These are phyloP conservation scores for Blastomyces gilchristii DNA, from an alignment of 2,329 filamentous ascomycete genomes.

Conservation along the genomic window DNA sequence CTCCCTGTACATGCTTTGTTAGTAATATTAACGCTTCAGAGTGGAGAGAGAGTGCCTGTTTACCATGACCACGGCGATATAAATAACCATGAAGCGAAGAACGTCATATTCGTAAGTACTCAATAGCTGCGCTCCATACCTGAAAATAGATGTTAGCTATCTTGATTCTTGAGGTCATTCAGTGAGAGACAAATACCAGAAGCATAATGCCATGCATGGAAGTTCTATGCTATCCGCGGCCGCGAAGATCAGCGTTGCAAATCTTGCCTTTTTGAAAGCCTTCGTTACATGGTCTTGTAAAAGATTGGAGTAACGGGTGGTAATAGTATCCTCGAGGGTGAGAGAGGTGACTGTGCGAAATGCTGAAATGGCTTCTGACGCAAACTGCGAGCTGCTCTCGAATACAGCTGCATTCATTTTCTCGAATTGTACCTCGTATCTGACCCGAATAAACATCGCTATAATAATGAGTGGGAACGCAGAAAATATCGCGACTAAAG, in stretches of 20 bases:
- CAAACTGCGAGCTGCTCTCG: constrained; percentile 61
- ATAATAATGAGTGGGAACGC: constrained; percentile 42
- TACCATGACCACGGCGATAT: constrained; percentile 51
- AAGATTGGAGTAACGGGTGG: constrained; percentile 49
- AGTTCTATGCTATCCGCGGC: constrained; percentile 58
- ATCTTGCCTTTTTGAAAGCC: constrained; percentile 53
- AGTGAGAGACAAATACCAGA: constrained; percentile 38
- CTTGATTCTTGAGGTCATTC: background rate
- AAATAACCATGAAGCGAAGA: constrained; percentile 47
- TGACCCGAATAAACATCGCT: constrained; percentile 43
- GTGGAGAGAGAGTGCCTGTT: background rate
- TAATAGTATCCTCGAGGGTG: constrained; percentile 58
- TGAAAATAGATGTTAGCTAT: constrained; percentile 31
- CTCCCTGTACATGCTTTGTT: constrained; percentile 38
- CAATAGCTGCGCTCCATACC: constrained; percentile 55
- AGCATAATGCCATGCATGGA: constrained; percentile 51
- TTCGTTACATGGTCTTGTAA: constrained; percentile 48
- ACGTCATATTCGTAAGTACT: constrained; percentile 40
- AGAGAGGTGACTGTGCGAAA: constrained; percentile 63
- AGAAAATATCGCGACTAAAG: constrained; percentile 55
- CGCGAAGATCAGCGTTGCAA: constrained; percentile 55
- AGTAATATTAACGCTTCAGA: background rate
- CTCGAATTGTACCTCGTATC: constrained; percentile 60
- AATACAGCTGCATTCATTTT: constrained; percentile 59
- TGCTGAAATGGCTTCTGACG: constrained; percentile 61